Percentiles rank a stretch among this genome's conserved stretches.
phyloP scores from a whole-genome alignment of 1,284 basidiomycete species.

The Sanghuangporus weigelae region DNA sequence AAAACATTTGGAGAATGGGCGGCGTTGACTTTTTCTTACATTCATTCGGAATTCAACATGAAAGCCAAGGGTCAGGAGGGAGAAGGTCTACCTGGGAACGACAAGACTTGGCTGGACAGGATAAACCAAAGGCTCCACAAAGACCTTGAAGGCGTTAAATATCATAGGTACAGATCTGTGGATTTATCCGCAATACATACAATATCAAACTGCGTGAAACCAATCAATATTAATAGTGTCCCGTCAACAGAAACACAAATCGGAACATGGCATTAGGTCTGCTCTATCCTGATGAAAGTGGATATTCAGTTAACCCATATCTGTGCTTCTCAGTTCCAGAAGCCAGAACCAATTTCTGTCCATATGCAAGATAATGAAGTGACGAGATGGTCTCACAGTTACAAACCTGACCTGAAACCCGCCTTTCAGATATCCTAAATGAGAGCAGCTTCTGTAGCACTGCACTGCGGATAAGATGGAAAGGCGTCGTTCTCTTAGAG shows the following conservation, averaged over 20 bases:
- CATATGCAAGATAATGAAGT: not conserved
- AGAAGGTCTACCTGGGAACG: not conserved
- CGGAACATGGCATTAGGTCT: not conserved
- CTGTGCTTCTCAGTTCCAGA: not conserved
- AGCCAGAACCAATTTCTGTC: not conserved
- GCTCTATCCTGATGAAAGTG: not conserved
- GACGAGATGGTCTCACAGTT: not conserved
- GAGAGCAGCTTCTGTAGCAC: too few relatives aligned
- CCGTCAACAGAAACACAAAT: not conserved
- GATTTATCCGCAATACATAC: not conserved
- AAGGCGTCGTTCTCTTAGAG: too few relatives aligned
- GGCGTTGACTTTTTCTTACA: not conserved
- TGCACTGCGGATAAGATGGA: too few relatives aligned
- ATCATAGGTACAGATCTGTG: not conserved
- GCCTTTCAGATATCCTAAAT: too few relatives aligned
- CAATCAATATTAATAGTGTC: not conserved
- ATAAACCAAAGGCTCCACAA: not conserved
- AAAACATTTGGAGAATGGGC: not conserved
- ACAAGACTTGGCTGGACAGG: not conserved
- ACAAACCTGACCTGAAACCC: too few relatives aligned
- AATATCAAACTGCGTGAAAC: not conserved
- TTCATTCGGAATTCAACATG: not conserved
- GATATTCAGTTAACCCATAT: not conserved
- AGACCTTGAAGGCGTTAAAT: not conserved
- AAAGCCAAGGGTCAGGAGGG: not conserved